Conservation (phyloP, 2,329 filamentous ascomycete genomes). For the Pyrenochaeta sp. region DNA sequence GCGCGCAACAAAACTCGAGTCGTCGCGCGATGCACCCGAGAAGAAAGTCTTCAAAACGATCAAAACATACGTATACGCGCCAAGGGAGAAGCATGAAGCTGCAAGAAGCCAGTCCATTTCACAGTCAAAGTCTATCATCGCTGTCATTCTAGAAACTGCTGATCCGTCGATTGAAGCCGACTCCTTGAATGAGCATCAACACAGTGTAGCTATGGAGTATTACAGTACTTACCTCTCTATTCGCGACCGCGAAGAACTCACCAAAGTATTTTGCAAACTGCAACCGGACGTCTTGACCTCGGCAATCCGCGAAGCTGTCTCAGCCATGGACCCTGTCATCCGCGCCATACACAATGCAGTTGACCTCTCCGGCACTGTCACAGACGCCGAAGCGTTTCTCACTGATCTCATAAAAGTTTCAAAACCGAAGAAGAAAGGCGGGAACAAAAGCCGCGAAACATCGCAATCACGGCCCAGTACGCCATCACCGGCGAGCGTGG, state of each 20-base stretch:
- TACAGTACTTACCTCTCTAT: conserved; percentile 75
- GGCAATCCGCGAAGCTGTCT: conserved; percentile 69
- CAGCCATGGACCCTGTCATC: conserved; percentile 78
- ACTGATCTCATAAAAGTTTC: conserved; percentile 72
- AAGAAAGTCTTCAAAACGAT: conserved; percentile 71
- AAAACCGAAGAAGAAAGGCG: conserved; percentile 49
- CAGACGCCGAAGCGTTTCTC: conserved; percentile 73
- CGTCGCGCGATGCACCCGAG: conserved; percentile 64
- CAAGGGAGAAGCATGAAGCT: conserved; percentile 66
- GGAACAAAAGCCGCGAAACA: conserved; percentile 28
- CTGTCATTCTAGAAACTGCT: conserved; percentile 67
- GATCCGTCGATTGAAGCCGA: conserved; percentile 54
- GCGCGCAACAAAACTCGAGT: conserved; percentile 70
- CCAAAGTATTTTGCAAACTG: conserved; percentile 70
- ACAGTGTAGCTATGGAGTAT: conserved; percentile 73
- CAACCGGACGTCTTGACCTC: conserved; percentile 78
- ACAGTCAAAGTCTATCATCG: conserved; percentile 69
- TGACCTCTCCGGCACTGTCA: conserved; percentile 74
- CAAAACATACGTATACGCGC: conserved; percentile 63
- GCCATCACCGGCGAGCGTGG: conserved; percentile 31
- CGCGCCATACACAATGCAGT: conserved; percentile 74
- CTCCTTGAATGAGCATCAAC: conserved; percentile 66
- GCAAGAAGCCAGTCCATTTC: conserved; percentile 64
- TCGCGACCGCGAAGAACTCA: conserved; percentile 76
- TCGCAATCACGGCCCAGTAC: conserved; percentile 33